Evolutionary conservation across 164 flowering plant genomes (phyloP), one percentile per base, ranked within the genome.

Genomic region (Aristolochia californica): DNA sequence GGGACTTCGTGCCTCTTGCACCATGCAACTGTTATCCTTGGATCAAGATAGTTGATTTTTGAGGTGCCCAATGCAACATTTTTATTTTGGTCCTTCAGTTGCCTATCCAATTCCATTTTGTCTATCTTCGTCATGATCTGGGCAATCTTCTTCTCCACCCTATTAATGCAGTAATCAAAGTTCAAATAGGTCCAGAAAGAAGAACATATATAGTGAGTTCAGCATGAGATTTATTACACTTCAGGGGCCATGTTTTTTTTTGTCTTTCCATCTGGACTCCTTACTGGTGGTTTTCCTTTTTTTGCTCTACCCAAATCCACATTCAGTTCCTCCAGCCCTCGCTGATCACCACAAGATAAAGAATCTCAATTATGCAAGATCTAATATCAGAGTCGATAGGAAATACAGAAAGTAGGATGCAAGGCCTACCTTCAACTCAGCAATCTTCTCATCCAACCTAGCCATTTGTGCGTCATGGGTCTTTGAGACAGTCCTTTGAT

Each of bases 1-100:
- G 97, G 96, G 53, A 94, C 99, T 66, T 94, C 99, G 57, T 83
- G 88, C 23, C 97, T 83, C 72, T 94, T 90, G 85, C 99, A 90
- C 99, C 99, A 94, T 22, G 99, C 96, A 43, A 94, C 99, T 2
- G 96, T 80, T 60, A 94, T 94, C 67, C 99, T 76, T 43, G 99
- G 99, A 62, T 94, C 99, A 62, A 82, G 83, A 63, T 94, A 94
- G 62, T 90, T 94, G 58, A 90, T 84, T 71, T 90, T 94, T 43
- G 99, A 94, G 1, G 99, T 94, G 63, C 99, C 97, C 60, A 94
- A 65, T 0, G 99, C 99, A 20, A 94, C 91, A 14, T 83, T 88
- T 72, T 94, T 94, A 55, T 88, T 62, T 69, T 90, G 95, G 70
- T 94, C 99, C 68, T 90, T 94, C 26, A 79, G 78, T 57, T 70